Evolutionary conservation across 495 filamentous ascomycete species (phyloP).

Genomic region (Parachaetomium inaequale): DNA sequence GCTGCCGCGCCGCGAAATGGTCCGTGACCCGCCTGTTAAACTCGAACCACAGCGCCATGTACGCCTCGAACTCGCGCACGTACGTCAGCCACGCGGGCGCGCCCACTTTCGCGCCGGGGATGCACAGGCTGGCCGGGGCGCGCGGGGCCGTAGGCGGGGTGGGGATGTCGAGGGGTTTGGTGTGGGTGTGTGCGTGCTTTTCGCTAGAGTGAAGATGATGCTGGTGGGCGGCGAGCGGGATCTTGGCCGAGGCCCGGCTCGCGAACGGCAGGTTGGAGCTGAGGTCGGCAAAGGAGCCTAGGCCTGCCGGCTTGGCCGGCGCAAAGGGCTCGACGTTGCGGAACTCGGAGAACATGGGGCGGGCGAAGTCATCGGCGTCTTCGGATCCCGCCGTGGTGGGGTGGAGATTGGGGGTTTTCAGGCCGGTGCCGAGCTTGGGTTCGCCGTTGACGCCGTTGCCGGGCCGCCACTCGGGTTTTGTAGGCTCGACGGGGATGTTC

Average conservation of each 20-base stretch:
- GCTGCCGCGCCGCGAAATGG: constrained; percentile 65
- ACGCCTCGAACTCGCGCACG: constrained; percentile 57
- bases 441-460: constrained; percentile 31
- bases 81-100: constrained; percentile 57
- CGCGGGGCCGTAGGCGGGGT: constrained; percentile 57
- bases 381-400: constrained; percentile 35
- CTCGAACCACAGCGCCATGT: constrained; percentile 64
- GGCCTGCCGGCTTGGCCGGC: constrained; percentile 42
- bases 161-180: constrained; percentile 52
- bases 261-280: constrained; percentile 67
- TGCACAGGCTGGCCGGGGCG: constrained; percentile 36
- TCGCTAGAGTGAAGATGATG: constrained; percentile 8
- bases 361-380: constrained; percentile 43
- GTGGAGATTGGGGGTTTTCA: constrained; percentile 23
- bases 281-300: constrained; percentile 64
- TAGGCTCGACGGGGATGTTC: constrained; percentile 45
- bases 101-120: constrained; percentile 39
- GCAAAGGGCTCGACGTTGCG: constrained; percentile 64
- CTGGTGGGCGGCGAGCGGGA: constrained; percentile 31
- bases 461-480: constrained; percentile 48
- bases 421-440: constrained; percentile 13
- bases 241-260: constrained; percentile 53
- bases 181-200: constrained; percentile 27
- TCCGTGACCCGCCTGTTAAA: constrained; percentile 63
- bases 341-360: constrained; percentile 61